Percentiles rank a stretch among this genome's conserved stretches.
phyloP scores from a whole-genome alignment of 345 rosid species.

The Capsella bursapastoris region DNA sequence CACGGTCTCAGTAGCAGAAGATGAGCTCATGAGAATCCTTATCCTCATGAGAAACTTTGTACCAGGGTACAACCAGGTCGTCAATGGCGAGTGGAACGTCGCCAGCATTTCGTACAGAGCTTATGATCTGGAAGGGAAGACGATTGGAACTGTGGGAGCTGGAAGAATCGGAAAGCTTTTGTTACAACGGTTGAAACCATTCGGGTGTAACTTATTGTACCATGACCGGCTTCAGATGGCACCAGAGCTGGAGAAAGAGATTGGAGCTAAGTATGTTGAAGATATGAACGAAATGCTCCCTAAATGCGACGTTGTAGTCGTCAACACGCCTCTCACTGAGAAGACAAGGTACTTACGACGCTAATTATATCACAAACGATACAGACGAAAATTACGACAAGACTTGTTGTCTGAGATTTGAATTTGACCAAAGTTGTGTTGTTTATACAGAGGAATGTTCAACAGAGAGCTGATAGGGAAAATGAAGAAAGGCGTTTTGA shows the following conservation, averaged over 20 bases:
- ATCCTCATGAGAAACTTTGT: constrained; percentile 86
- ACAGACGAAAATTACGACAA: not conserved
- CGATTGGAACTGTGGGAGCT: constrained; percentile 88
- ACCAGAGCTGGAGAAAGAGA: constrained; percentile 68
- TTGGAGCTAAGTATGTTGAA: constrained; percentile 79
- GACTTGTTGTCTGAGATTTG: not conserved
- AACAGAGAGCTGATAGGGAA: constrained; percentile 76
- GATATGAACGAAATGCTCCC: constrained; percentile 83
- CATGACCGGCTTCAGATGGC: constrained; percentile 84
- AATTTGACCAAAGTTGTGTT: not conserved
- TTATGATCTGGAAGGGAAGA: constrained; percentile 96
- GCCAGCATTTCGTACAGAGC: constrained; percentile 85
- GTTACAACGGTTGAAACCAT: constrained; percentile 89
- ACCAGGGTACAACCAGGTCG: constrained; percentile 86
- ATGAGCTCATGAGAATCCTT: constrained; percentile 93
- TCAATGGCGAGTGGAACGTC: constrained; percentile 92
- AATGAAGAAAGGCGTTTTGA: constrained; percentile 84
- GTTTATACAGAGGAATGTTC: constrained; percentile 66
- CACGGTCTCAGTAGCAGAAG: constrained; percentile 90
- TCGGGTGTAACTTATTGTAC: constrained; percentile 85
- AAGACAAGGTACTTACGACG: constrained; percentile 60
- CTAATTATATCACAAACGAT: not conserved
- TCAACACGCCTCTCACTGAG: constrained; percentile 90
- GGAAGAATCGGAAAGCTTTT: constrained; percentile 90
- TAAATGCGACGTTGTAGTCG: constrained; percentile 80